These are phyloP conservation scores for Penicillium steckii DNA, from an alignment of 495 filamentous ascomycete species.

Conservation along the genomic window DNA sequence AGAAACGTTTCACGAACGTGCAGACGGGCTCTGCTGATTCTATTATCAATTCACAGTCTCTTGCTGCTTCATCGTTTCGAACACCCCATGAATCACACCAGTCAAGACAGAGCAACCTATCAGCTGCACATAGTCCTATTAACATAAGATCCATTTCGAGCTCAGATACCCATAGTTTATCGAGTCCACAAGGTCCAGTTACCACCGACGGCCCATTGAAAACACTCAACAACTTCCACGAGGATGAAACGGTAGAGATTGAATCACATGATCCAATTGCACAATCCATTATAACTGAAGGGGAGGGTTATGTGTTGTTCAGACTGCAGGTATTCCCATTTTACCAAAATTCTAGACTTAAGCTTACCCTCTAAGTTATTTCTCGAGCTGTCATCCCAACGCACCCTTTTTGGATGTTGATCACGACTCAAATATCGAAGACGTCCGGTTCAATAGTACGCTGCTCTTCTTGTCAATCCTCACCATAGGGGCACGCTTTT, in stretches of 20 bases:
- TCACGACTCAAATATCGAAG: neutral
- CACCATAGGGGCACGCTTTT: neutral
- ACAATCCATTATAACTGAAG: neutral
- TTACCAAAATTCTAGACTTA: neutral
- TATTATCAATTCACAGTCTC: neutral
- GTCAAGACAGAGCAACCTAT: neutral
- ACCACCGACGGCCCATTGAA: conserved; percentile 3
- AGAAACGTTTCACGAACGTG: neutral
- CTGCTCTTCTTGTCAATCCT: neutral
- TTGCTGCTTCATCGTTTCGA: neutral
- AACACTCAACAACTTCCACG: conserved; percentile 3
- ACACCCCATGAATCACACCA: neutral
- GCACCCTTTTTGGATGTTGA: conserved; percentile 1
- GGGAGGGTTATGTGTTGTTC: conserved; percentile 1
- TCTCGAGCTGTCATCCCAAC: neutral
- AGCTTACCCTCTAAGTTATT: neutral
- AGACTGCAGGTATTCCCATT: neutral
- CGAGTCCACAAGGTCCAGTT: neutral
- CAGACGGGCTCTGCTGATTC: neutral
- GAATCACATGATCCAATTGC: neutral
- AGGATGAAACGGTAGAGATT: neutral
- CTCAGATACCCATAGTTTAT: neutral
- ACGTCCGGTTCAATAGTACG: neutral
- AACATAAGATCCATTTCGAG: neutral
- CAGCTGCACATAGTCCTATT: neutral